Evolutionary conservation across 225 moss, liverwort and hornwort genomes (phyloP).

Genomic region (Polytrichum formosum): DNA sequence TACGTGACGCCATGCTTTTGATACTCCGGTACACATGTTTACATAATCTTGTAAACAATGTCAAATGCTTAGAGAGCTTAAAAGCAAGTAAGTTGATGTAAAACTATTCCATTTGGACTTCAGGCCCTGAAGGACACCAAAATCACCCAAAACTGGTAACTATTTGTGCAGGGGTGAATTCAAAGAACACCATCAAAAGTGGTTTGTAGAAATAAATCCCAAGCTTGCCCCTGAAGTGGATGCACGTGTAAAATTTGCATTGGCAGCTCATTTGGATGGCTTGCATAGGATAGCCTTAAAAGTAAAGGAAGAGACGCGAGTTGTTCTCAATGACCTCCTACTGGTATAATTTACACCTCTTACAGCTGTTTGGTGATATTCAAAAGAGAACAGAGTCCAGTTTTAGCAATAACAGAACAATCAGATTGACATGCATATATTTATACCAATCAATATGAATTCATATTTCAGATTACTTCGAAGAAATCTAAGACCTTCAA

Average conservation of each 20-base stretch:
- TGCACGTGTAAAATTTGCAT: constrained; percentile 72
- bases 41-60: background rate
- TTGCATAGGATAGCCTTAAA: constrained; percentile 65
- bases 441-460: too few species aligned
- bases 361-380: background rate
- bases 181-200: constrained; percentile 60
- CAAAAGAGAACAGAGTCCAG: too few species aligned
- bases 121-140: background rate
- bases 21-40: constrained; percentile 51
- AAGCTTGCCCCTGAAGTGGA: constrained; percentile 63
- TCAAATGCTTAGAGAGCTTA: background rate
- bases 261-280: constrained; percentile 68
- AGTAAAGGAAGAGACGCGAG: constrained; percentile 72
- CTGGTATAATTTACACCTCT: constrained; percentile 32
- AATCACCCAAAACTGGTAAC: too few species aligned
- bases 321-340: constrained; percentile 61
- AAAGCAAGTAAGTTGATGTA: background rate
- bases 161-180: constrained; percentile 65
- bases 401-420: too few species aligned
- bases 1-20: constrained; percentile 82
- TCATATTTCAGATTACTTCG: too few species aligned
- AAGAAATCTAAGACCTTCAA: too few species aligned
- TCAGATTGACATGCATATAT: too few species aligned
- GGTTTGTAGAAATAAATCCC: constrained; percentile 68
- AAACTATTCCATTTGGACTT: background rate